These are phyloP conservation scores for Juglanconis sp. DNA, from an alignment of 2,329 filamentous ascomycete genomes.

Conservation along the genomic window DNA sequence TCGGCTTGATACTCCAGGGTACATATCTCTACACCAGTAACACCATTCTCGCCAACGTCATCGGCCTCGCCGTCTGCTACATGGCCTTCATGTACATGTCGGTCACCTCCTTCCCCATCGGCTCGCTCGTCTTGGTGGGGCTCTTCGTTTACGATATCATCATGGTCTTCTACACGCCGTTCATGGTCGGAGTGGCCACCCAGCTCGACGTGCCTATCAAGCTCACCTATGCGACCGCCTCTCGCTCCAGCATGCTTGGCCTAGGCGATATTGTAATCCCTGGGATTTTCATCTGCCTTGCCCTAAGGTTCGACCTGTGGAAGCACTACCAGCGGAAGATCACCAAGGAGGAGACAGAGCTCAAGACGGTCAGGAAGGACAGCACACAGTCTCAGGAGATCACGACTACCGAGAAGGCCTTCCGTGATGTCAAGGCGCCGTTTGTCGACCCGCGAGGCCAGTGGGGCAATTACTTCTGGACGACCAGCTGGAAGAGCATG, in stretches of 20 bases:
- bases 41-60: conserved; percentile 69
- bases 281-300: conserved; percentile 83
- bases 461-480: conserved; percentile 87
- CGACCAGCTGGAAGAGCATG: conserved; percentile 32
- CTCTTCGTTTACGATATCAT: conserved; percentile 95
- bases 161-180: conserved; percentile 84
- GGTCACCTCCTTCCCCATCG: conserved; percentile 81
- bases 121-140: conserved; percentile 70
- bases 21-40: conserved; percentile 65
- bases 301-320: conserved; percentile 88
- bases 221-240: conserved; percentile 68
- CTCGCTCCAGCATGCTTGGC: conserved; percentile 73
- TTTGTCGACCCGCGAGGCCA: conserved; percentile 62
- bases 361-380: conserved; percentile 27
- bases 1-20: conserved; percentile 53
- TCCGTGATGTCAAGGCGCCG: conserved; percentile 47
- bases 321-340: conserved; percentile 72
- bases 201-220: conserved; percentile 91
- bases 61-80: conserved; percentile 87
- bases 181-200: conserved; percentile 85
- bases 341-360: conserved; percentile 40
- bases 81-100: conserved; percentile 78
- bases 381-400: conserved; percentile 29
- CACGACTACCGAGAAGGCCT: conserved; percentile 36
- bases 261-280: conserved; percentile 93